Conservation (phyloP, 768 basidiomycete genomes). For the Agaricus blazei region DNA sequence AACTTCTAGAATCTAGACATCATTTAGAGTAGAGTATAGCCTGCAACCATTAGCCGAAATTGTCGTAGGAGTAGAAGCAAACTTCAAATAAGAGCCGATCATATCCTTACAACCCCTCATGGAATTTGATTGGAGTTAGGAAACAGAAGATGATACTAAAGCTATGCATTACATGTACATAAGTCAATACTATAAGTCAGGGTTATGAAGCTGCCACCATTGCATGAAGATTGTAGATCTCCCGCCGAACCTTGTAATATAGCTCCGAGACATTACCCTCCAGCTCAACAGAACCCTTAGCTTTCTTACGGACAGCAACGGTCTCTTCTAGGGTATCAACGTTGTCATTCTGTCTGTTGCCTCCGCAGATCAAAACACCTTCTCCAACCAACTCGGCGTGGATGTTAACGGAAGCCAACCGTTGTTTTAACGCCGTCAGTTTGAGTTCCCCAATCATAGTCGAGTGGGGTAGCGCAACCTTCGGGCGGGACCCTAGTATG, state of each 20-base stretch:
- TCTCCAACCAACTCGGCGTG: conserved; percentile 96
- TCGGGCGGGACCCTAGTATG: conserved; percentile 61
- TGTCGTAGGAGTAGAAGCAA: too few relatives aligned
- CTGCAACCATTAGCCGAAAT: too few relatives aligned
- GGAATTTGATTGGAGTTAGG: too few relatives aligned
- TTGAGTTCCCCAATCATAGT: conserved; percentile 98
- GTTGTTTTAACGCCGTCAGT: conserved; percentile 81
- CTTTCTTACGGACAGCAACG: conserved; percentile 87
- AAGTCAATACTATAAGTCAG: background rate
- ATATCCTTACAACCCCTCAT: too few relatives aligned
- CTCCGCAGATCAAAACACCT: conserved; percentile 89
- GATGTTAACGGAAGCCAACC: conserved; percentile 68
- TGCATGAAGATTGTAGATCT: conserved; percentile 89
- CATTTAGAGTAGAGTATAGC: background rate
- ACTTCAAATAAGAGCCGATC: too few relatives aligned
- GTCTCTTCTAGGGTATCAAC: conserved; percentile 52
- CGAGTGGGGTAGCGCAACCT: conserved; percentile 71
- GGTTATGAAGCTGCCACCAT: conserved; percentile 60
- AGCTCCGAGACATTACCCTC: conserved; percentile 87
- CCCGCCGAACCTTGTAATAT: conserved; percentile 84
- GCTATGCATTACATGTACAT: background rate
- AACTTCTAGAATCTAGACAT: background rate
- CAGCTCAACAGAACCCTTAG: conserved; percentile 78
- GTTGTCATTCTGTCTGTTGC: conserved; percentile 36
- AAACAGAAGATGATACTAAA: background rate